phyloP scores from a whole-genome alignment of 129 eudicot genomes.

The Saussurea involucrata region DNA sequence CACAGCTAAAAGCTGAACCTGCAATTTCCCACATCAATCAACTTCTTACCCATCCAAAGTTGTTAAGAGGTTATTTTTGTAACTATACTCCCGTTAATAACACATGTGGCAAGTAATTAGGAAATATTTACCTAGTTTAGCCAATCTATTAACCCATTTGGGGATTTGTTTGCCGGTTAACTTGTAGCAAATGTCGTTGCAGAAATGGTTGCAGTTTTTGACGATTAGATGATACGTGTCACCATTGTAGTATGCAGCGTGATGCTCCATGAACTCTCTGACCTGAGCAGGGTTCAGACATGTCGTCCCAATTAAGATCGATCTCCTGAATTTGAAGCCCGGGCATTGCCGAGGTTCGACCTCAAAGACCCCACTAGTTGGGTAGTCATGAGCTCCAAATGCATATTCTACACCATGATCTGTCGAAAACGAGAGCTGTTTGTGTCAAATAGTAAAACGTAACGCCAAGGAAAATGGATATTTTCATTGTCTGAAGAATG shows the following conservation, averaged over 20 bases:
- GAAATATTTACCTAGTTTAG: constrained; percentile 53
- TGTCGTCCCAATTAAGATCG: constrained; percentile 63
- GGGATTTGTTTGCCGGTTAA: constrained; percentile 70
- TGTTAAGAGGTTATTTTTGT: neutral
- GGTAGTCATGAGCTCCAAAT: constrained; percentile 75
- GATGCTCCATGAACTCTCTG: constrained; percentile 62
- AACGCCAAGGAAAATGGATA: neutral
- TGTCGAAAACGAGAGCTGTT: constrained; percentile 9
- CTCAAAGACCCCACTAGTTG: constrained; percentile 72
- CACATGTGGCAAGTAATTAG: neutral
- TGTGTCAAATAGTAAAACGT: neutral
- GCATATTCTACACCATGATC: constrained; percentile 84
- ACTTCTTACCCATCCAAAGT: neutral
- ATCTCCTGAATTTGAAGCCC: constrained; percentile 70
- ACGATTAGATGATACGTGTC: constrained; percentile 65
- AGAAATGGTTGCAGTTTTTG: constrained; percentile 79
- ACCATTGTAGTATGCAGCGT: constrained; percentile 60
- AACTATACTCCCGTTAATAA: neutral
- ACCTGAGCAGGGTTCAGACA: constrained; percentile 44
- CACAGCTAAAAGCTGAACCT: constrained; percentile 71
- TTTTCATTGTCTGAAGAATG: neutral
- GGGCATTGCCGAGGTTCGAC: constrained; percentile 79
- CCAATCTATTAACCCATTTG: constrained; percentile 76
- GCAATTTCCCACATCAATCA: neutral
- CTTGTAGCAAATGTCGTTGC: constrained; percentile 66